These are phyloP conservation scores for Russula lepida DNA, from an alignment of 768 basidiomycete genomes.

Conservation along the genomic window DNA sequence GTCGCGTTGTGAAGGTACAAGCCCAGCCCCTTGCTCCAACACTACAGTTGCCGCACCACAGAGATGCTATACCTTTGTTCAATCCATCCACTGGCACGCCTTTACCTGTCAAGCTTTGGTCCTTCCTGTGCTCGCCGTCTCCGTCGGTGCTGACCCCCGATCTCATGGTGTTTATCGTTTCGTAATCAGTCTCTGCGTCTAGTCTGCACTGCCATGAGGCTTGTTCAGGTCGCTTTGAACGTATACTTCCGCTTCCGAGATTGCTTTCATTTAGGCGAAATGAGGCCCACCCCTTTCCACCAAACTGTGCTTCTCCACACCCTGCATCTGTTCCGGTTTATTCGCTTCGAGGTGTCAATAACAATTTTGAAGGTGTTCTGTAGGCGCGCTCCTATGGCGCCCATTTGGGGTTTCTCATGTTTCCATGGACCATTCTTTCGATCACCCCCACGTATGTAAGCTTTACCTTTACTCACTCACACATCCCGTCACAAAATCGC, in stretches of 20 bases:
- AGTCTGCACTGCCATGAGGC: conserved; percentile 4
- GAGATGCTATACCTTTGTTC: too few species aligned
- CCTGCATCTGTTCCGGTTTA: not conserved
- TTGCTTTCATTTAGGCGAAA: not conserved
- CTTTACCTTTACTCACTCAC: not conserved
- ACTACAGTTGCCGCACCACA: too few species aligned
- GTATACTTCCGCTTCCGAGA: not conserved
- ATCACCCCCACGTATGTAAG: conserved; percentile 8
- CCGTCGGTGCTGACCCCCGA: not conserved
- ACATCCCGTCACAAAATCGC: conserved; percentile 3
- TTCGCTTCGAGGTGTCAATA: not conserved
- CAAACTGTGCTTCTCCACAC: not conserved
- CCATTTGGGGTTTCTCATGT: not conserved
- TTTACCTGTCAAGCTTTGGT: not conserved
- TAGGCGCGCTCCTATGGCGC: not conserved
- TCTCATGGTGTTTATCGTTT: not conserved
- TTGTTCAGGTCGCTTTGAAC: not conserved
- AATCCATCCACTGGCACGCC: not conserved
- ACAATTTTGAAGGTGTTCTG: not conserved
- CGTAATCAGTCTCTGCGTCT: not conserved
- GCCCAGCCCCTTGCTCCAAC: too few species aligned
- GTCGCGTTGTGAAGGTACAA: too few species aligned
- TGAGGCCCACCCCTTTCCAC: not conserved
- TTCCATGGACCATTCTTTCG: conserved; percentile 8
- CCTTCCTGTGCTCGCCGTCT: not conserved